Evolutionary conservation across 306 rosid species (phyloP).

Genomic region (Citrullus colocynthis): DNA sequence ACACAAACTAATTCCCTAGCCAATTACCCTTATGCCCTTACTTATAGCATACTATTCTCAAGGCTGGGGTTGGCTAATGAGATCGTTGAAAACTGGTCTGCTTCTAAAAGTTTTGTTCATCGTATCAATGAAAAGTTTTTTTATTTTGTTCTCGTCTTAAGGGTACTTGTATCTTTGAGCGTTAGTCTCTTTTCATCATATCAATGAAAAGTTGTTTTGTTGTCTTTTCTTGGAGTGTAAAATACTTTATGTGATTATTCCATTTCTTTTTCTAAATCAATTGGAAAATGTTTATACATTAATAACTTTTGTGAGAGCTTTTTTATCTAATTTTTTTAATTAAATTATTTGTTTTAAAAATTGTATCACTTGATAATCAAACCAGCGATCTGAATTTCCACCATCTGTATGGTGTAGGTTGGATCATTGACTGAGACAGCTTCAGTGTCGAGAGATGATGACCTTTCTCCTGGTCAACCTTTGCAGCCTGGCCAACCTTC

Average conservation of each 20-base stretch:
- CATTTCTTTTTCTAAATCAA: not conserved
- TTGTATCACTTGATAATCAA: not conserved
- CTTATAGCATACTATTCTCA: too few relatives aligned
- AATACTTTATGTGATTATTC: not conserved
- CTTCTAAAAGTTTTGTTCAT: too few relatives aligned
- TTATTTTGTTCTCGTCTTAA: too few relatives aligned
- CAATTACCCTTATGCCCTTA: too few relatives aligned
- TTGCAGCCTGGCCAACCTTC: conserved; percentile 64
- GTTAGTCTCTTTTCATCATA: too few relatives aligned
- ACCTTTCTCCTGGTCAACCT: conserved; percentile 86
- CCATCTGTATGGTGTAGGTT: conserved; percentile 33
- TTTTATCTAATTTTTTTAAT: not conserved
- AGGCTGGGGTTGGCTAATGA: too few relatives aligned
- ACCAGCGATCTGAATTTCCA: not conserved
- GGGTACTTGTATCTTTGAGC: too few relatives aligned
- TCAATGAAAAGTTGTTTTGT: not conserved
- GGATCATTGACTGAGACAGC: conserved; percentile 60
- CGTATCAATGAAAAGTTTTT: too few relatives aligned
- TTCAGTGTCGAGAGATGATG: conserved; percentile 59
- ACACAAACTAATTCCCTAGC: too few relatives aligned
- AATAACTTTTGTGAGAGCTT: not conserved
- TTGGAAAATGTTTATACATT: not conserved
- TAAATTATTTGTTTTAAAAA: not conserved
- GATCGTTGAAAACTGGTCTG: too few relatives aligned
- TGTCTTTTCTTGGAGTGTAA: not conserved